A percentile compares a stretch with the other conserved stretches of the same genome.
These are phyloP conservation scores for Aspergillus tamarii DNA, from an alignment of 2,329 filamentous ascomycete genomes.

Conservation along the genomic window DNA sequence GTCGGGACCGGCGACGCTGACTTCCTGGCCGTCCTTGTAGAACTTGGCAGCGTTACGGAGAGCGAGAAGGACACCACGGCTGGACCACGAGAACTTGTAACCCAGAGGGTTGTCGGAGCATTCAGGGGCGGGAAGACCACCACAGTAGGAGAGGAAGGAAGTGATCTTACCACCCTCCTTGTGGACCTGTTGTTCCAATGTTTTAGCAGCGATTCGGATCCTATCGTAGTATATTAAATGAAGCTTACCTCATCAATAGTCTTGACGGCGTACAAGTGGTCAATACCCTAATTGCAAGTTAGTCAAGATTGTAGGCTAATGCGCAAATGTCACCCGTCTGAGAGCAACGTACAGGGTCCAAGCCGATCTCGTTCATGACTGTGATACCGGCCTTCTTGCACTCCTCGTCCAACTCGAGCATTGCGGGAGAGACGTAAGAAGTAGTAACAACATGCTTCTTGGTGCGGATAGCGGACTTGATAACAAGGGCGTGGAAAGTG, in stretches of 20 bases:
- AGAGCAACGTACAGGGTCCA: conserved; percentile 45
- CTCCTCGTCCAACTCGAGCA: conserved; percentile 82
- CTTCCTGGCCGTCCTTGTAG: conserved; percentile 77
- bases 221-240: background rate
- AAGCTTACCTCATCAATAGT: conserved; percentile 62
- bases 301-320: background rate
- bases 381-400: conserved; percentile 91
- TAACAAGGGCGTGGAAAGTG: conserved; percentile 83
- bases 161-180: conserved; percentile 80
- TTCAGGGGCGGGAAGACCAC: conserved; percentile 74
- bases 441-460: conserved; percentile 98
- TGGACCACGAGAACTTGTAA: conserved; percentile 86
- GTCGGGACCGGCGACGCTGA: conserved; percentile 66
- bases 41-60: conserved; percentile 83
- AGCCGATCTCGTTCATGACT: conserved; percentile 95
- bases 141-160: conserved; percentile 82
- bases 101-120: conserved; percentile 85
- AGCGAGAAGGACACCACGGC: conserved; percentile 83
- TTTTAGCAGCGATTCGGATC: background rate
- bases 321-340: background rate
- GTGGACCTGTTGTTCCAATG: conserved; percentile 67
- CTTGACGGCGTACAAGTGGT: conserved; percentile 75
- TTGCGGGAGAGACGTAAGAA: conserved; percentile 87
- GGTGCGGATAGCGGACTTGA: conserved; percentile 87
- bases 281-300: conserved; percentile 34